Base-by-base conservation (phyloP, 371 early-diverging fungal species). In the Enteropsectra breve region DNA sequence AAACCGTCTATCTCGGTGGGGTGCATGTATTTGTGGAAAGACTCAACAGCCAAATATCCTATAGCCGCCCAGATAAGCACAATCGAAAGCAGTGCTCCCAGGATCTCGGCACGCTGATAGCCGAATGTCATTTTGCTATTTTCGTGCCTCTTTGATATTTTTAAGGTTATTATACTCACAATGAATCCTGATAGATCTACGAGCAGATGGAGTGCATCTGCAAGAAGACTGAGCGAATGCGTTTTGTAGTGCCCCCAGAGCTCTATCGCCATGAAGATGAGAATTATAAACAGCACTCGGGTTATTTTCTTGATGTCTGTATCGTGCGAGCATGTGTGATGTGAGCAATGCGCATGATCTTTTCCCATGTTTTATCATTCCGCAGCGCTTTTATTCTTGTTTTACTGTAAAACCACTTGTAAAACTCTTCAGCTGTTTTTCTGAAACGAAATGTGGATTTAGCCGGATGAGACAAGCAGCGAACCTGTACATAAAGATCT, bases 1-100 rank as follows among this genome's bases (percentile, higher is more conserved):
- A 38, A 54, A 3, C 86, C 89, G 72, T 89, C 83, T 37, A 90
- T 87, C 6, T 81, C 78, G 57, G 79, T 69, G 28, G 91, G 91
- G 66, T 84, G 79, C 57, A 76, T 69, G 38, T 88, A 69, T 26
- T 89, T 83, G 33, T 87, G 83, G 53, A 86, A 74, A 4, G 89
- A 88, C 80, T 89, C 89, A 54, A 80, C 73, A 2, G 87, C 81
- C 62, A 90, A 72, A 65, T 81, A 80, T 28, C 81, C 84, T 0
- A 89, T 88, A 58, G 89, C 73, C 18, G 84, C 79, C 88, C 89
- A 90, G 52, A 90, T 89, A 26, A 87, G 80, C 37, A 87, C 76
- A 15, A 87, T 84, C 0, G 89, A 88, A 37, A 84, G 67, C 28
- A 89, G 70, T 0, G 88, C 89, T 13, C 88, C 90, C 43, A 90